Evolutionary conservation across 1,284 basidiomycete genomes (phyloP).

Genomic region (Puccinia triticina): DNA sequence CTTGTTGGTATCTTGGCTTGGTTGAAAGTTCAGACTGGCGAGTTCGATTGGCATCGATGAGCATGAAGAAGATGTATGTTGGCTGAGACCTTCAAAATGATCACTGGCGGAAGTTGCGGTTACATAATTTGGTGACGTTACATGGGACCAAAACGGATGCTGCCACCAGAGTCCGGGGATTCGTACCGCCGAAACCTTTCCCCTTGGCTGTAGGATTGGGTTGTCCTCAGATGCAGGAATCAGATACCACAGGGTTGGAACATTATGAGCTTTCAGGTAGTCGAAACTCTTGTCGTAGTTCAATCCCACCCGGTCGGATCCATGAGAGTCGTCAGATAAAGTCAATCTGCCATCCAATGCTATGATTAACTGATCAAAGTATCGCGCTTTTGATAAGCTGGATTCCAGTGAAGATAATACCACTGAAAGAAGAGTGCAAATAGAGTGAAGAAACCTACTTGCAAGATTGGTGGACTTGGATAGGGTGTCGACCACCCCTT

Average conservation of each 20-base stretch:
- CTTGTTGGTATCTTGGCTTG: neutral
- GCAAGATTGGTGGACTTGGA: conserved; percentile 75
- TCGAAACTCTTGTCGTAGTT: conserved; percentile 73
- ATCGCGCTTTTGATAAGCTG: conserved; percentile 15
- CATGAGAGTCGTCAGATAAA: conserved; percentile 94
- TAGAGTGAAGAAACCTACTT: conserved; percentile 66
- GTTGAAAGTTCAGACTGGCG: conserved; percentile 8
- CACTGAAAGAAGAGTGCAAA: neutral
- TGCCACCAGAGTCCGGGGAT: conserved; percentile 38
- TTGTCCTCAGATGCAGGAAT: conserved; percentile 49
- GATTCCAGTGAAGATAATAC: neutral
- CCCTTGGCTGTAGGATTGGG: conserved; percentile 27
- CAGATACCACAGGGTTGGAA: conserved; percentile 74
- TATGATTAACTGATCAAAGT: conserved; percentile 68
- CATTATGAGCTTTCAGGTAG: conserved; percentile 70
- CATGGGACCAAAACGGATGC: conserved; percentile 49
- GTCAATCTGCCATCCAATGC: conserved; percentile 72
- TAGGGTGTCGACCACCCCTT: conserved; percentile 88
- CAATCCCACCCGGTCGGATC: conserved; percentile 80
- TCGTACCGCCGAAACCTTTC: conserved; percentile 37
- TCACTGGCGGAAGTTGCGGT: neutral
- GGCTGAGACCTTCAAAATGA: neutral
- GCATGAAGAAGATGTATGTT: neutral
- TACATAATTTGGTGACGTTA: neutral
- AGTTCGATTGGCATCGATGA: neutral